Base-by-base conservation (phyloP, 2,329 filamentous ascomycete genomes). In the Orbilia quercus region DNA sequence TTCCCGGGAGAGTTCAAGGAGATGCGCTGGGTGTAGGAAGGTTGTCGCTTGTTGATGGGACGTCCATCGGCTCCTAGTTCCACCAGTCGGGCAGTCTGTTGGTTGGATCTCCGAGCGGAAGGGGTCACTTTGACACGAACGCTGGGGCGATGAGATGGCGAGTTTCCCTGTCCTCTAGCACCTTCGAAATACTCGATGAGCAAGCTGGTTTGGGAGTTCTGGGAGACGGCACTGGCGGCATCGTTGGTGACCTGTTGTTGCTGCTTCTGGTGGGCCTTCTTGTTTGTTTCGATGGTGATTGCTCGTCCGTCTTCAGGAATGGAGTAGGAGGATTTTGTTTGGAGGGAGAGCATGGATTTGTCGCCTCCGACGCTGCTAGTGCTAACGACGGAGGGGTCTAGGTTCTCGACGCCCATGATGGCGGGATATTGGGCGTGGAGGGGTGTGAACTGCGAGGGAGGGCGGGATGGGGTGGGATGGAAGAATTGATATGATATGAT, bases 131-230 rank as follows among this genome's bases (percentile, higher is more conserved):
- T 86, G 60, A 91, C 89, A 77, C 89, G 84, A 60, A 97, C 91
- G 80, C 92, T 96, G 11, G 93, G 92, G 77, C 90, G 89, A 77
- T 90, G 89, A 77, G 88, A 86, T 84, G 82, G 78, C 82, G 84
- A 78, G 81, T 76, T 66, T 77, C 84, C 84, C 77, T 84, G 84
- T 65, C 86, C 82, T 80, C 91, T 93, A 75, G 89, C 88, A 76
- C 88, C 91, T 82, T 96, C 93, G 79, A 96, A 97, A 81, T 96
- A 96, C 82, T 97, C 93, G 78, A 97, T 97, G 78, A 97, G 84
- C 76, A 97, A 85, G 65, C 91, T 96, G 38, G 93, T 96, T 82
- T 96, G 92, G 48, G 91, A 96, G 77, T 87, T 81, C 47, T 86
- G 81, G 81, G 84, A 84, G 67, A 86, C 82, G 75, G 81, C 80